Conservation (phyloP, 805 yeast genomes). For the Maudiozyma bulderi region DNA sequence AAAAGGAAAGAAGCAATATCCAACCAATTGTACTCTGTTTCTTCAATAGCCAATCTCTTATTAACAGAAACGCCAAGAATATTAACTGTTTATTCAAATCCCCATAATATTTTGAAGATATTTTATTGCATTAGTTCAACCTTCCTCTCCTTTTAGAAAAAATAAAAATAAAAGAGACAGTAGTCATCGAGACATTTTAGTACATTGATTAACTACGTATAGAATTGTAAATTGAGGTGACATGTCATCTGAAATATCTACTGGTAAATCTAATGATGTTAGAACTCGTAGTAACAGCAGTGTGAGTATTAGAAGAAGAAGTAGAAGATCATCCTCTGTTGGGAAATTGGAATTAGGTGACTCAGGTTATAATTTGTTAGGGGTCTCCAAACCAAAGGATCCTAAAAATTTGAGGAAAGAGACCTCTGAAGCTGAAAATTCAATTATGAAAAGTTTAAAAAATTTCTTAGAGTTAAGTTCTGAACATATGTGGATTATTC, state of each 20-base stretch:
- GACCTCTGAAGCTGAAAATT: not conserved
- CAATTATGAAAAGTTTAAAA: not conserved
- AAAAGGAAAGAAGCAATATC: too few relatives aligned
- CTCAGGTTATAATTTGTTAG: constrained; percentile 34
- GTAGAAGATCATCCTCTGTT: constrained; percentile 52
- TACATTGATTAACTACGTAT: too few relatives aligned
- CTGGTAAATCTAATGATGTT: not conserved
- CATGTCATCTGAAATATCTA: not conserved
- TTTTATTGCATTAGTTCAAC: too few relatives aligned
- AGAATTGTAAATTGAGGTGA: too few relatives aligned
- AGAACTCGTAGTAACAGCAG: not conserved
- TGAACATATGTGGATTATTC: constrained; percentile 62
- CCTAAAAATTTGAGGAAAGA: not conserved
- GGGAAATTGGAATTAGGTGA: constrained; percentile 73
- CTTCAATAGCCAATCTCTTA: too few relatives aligned
- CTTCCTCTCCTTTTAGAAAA: too few relatives aligned
- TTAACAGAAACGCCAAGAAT: too few relatives aligned
- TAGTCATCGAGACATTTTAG: too few relatives aligned
- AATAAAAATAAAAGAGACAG: too few relatives aligned
- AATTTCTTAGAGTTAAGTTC: constrained; percentile 19
- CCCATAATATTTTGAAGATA: too few relatives aligned
- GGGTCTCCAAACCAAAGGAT: not conserved
- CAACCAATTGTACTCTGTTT: too few relatives aligned
- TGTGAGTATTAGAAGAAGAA: constrained; percentile 11
- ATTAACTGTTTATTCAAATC: too few relatives aligned